phyloP scores from a whole-genome alignment of 129 eudicot genomes.

The Flaveria sonorensis region DNA sequence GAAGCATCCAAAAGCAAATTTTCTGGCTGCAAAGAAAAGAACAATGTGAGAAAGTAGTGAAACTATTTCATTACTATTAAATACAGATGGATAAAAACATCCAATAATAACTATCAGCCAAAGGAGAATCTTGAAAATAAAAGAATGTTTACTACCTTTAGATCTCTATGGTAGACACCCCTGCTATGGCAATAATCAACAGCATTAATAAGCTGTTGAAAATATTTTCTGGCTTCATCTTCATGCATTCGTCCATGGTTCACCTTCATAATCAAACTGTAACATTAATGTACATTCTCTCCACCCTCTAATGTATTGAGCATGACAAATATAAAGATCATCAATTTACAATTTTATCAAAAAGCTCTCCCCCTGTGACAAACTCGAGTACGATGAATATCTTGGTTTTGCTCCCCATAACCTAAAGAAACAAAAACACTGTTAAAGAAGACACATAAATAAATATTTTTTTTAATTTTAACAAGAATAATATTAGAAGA shows the following conservation, averaged over 20 bases:
- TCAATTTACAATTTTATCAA: slow-evolving; percentile 90
- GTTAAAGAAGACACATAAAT: slow-evolving; percentile 4
- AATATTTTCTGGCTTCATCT: slow-evolving; percentile 93
- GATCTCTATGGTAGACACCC: slow-evolving; percentile 96
- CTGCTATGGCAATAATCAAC: slow-evolving; percentile 99
- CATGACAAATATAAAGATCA: neutral
- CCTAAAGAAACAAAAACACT: slow-evolving; percentile 50
- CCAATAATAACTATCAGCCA: slow-evolving; percentile 10
- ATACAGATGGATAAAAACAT: neutral
- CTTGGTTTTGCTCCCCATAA: slow-evolving; percentile 95
- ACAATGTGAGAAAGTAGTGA: slow-evolving; percentile 1
- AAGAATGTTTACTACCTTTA: slow-evolving; percentile 54
- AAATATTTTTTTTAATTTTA: slow-evolving; percentile 7
- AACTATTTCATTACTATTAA: neutral
- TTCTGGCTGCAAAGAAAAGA: slow-evolving; percentile 67
- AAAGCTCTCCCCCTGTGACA: slow-evolving; percentile 96
- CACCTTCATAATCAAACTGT: slow-evolving; percentile 49
- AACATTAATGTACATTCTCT: slow-evolving; percentile 14
- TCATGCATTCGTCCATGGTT: slow-evolving; percentile 92
- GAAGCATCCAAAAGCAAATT: slow-evolving; percentile 81
- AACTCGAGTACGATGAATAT: slow-evolving; percentile 86
- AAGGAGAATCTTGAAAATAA: slow-evolving; percentile 1
- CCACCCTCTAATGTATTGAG: slow-evolving; percentile 4
- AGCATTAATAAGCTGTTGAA: slow-evolving; percentile 93
- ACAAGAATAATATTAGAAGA: slow-evolving; percentile 28